Percentiles rank a stretch among this genome's conserved stretches.
These are phyloP conservation scores for Puccinia novopanici DNA, from an alignment of 1,284 basidiomycete genomes.

Conservation along the genomic window DNA sequence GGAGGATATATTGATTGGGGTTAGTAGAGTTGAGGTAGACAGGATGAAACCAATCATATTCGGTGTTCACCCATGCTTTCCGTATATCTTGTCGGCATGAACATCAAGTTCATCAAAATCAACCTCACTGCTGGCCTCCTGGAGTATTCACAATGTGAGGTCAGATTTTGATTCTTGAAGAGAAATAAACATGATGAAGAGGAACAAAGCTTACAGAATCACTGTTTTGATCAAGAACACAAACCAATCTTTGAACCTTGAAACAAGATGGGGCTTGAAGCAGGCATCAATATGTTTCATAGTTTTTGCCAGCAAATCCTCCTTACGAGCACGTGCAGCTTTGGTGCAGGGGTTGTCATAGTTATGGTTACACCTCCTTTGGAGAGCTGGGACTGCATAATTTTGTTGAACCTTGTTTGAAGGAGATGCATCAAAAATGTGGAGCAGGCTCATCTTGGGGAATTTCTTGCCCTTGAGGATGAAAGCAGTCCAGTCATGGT, in stretches of 20 bases:
- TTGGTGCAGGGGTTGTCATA: not conserved
- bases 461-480: slow-evolving; percentile 9
- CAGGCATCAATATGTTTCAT: slow-evolving; percentile 4
- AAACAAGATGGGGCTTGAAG: not conserved
- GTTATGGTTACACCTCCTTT: not conserved
- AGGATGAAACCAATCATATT: not conserved
- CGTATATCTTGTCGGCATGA: not conserved
- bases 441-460: not conserved
- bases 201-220: no score
- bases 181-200: no score
- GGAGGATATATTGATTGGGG: not conserved
- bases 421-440: not conserved
- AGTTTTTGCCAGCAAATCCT: not conserved
- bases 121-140: not conserved
- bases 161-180: no score
- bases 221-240: no score
- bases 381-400: not conserved
- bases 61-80: not conserved
- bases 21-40: not conserved
- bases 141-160: no score
- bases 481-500: not conserved
- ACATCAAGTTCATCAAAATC: slow-evolving; percentile 7
- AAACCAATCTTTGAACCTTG: not conserved
- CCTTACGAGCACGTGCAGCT: no score
- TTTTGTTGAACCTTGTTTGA: not conserved